Base-by-base conservation (phyloP, 1,139 yeast species). In the Suhomyces atakaporum region DNA sequence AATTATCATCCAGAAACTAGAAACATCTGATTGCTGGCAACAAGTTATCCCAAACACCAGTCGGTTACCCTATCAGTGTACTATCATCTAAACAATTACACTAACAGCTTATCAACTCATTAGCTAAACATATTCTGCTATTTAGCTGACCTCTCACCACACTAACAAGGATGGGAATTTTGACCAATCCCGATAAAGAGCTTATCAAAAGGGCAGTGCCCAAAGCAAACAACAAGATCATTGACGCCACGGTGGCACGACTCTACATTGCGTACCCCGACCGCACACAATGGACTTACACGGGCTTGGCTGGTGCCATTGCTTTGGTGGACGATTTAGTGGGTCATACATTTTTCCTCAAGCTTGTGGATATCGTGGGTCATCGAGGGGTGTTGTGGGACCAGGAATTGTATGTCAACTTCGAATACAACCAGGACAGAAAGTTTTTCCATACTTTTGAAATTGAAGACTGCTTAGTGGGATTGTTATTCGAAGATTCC, bases 361-460 rank as follows among this genome's bases (percentile, higher is more conserved):
- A 92, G 58, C 58, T 92, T 40, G 95, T 92, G 8, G 98, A 92
- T 54, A 79, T 92, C 27, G 58, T 70, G 27, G 95, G 95, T 8
- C 77, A 79, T 45, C 69, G 86, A 27, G 97, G 97, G 13, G 95
- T 92, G 1, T 48, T 92, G 1, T 92, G 98, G 98, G 98, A 92
- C 60, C 98, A 92, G 60, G 98, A 92, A 59, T 63, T 92, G 32
- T 92, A 87, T 56, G 82, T 88, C 7, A 84, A 86, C 51, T 89
- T 92, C 58, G 84, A 82, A 47, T 92, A 92, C 62, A 78, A 85
- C 56, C 97, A 92, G 61, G 98, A 92, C 58, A 76, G 98, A 16
- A 82, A 95, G 34, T 92, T 87, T 62, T 92, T 92, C 72, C 98
- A 92, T 58, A 76, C 95, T 7, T 92, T 92, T 64, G 98, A 92